These are phyloP conservation scores for Trichocomaceae sp. DNA, from an alignment of 2,329 filamentous ascomycete genomes.

Conservation along the genomic window DNA sequence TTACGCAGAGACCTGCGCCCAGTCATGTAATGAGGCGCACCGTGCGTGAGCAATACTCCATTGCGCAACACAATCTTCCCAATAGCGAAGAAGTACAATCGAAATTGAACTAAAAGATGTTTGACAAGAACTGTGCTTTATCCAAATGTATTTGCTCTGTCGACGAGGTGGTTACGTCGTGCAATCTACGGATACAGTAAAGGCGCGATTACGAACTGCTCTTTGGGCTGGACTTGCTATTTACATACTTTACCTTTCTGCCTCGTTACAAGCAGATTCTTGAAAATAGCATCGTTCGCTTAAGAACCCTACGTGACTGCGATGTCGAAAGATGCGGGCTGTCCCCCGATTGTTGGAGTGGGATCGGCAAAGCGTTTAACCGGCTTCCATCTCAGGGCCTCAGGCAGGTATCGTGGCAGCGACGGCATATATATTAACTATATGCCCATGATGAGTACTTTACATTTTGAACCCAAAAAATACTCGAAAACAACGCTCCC, in stretches of 20 bases:
- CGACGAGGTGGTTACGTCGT: neutral
- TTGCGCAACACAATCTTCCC: neutral
- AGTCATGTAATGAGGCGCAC: conserved; percentile 27
- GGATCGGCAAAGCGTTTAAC: conserved; percentile 8
- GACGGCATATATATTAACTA: no score
- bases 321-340: neutral
- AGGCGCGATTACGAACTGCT: neutral
- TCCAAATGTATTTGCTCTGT: neutral
- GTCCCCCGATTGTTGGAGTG: neutral
- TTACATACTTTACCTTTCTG: neutral
- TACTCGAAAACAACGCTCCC: neutral
- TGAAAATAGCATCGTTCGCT: no score
- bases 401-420: neutral
- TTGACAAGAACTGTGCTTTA: no score
- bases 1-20: conserved; percentile 34
- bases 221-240: neutral
- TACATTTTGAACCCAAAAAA: neutral
- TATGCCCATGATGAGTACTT: no score
- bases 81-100: neutral
- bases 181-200: neutral
- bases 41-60: conserved; percentile 8
- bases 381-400: no score
- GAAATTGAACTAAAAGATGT: neutral
- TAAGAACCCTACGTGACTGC: no score
- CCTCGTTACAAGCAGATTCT: no score